These are phyloP conservation scores for Saccharomycopsis malanga DNA, from an alignment of 805 yeast genomes.

Conservation along the genomic window DNA sequence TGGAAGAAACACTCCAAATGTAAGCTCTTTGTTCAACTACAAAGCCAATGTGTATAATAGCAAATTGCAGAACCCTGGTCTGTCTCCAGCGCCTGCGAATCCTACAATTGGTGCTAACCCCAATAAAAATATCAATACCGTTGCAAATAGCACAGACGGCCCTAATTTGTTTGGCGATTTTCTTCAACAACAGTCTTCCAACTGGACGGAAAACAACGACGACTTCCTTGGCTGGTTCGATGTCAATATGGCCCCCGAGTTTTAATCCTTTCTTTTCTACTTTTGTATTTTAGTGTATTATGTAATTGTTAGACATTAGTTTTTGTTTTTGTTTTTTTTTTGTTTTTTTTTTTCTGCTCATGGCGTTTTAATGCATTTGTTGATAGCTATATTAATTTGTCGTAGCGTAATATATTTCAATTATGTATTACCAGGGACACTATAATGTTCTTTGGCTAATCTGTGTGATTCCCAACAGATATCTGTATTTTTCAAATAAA, in stretches of 20 bases:
- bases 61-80: not conserved
- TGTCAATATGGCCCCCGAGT: constrained; percentile 62
- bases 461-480: too few species aligned
- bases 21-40: not conserved
- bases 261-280: constrained; percentile 27
- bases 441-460: too few species aligned
- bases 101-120: not conserved
- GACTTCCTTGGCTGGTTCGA: constrained; percentile 95
- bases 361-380: not conserved
- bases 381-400: too few species aligned
- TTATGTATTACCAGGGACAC: too few species aligned
- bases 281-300: not conserved
- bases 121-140: not conserved
- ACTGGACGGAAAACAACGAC: constrained; percentile 82
- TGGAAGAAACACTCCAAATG: not conserved
- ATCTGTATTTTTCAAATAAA: too few species aligned
- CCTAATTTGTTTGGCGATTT: constrained; percentile 42
- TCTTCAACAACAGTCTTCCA: constrained; percentile 75
- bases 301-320: not conserved
- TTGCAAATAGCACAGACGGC: constrained; percentile 26
- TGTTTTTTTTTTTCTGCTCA: not conserved
- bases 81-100: not conserved
- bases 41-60: not conserved
- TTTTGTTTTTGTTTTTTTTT: not conserved
- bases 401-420: too few species aligned